Percentiles rank a stretch among this genome's conserved stretches.
Evolutionary conservation across 73 alveolate species (phyloP).

Genomic region (Tetrahymena borealis): DNA sequence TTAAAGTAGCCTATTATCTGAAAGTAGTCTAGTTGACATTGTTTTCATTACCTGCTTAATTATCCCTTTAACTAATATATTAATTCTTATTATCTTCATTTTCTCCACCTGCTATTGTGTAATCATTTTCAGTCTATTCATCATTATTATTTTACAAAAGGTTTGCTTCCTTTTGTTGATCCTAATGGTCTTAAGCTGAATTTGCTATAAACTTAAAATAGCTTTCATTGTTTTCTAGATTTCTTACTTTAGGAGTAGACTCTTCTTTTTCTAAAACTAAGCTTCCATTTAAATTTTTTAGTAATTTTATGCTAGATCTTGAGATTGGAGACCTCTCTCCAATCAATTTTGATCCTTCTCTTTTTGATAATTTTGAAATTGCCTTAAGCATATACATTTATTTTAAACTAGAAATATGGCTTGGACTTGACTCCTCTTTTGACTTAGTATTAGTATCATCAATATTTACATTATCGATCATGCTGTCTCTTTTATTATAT

Average conservation of each 20-base stretch:
- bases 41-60: no score
- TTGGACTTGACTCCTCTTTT: background rate
- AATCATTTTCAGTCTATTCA: background rate
- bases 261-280: background rate
- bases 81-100: no score
- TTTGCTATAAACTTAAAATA: background rate
- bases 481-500: background rate
- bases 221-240: background rate
- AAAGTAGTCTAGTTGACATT: background rate
- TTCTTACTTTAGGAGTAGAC: background rate
- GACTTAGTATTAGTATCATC: background rate
- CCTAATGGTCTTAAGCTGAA: background rate
- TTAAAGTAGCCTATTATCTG: background rate
- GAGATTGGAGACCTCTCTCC: background rate
- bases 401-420: background rate
- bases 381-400: background rate
- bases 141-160: background rate
- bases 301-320: background rate
- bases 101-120: background rate
- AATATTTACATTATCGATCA: background rate
- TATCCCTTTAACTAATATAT: no score
- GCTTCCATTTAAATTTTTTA: background rate
- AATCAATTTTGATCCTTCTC: background rate
- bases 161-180: background rate
- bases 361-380: background rate